Evolutionary conservation across 2,329 filamentous ascomycete species (phyloP).

Genomic region (Nothophoma quercina): DNA sequence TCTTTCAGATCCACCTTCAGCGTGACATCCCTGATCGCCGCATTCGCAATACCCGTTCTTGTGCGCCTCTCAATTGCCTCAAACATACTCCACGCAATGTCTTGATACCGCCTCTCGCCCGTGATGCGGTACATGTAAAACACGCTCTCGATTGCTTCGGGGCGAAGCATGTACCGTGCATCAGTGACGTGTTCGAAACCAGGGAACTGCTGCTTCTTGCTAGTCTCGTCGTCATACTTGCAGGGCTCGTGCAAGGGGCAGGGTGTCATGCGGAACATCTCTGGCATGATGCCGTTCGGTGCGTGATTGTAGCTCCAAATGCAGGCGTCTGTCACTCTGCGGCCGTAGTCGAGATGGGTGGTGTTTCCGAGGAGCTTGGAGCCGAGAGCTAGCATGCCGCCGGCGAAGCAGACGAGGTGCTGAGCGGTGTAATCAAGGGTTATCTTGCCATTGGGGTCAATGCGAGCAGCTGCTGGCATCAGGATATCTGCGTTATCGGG

Average conservation of each 20-base stretch:
- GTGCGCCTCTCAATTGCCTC: slow-evolving; percentile 66
- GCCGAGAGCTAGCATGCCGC: slow-evolving; percentile 71
- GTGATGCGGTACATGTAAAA: slow-evolving; percentile 78
- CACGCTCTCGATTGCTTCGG: slow-evolving; percentile 79
- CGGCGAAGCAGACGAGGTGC: slow-evolving; percentile 72
- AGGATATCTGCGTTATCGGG: slow-evolving; percentile 55
- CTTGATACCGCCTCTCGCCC: slow-evolving; percentile 68
- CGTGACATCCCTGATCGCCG: slow-evolving; percentile 64
- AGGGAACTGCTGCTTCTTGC: slow-evolving; percentile 28
- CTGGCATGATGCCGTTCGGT: slow-evolving; percentile 66
- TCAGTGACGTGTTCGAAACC: slow-evolving; percentile 65
- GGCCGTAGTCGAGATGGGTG: slow-evolving; percentile 61
- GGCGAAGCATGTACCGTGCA: slow-evolving; percentile 67
- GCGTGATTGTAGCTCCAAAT: slow-evolving; percentile 66
- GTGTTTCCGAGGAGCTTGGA: slow-evolving; percentile 64
- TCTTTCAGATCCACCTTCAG: slow-evolving; percentile 25
- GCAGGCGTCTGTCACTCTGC: slow-evolving; percentile 66
- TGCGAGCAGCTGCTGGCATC: slow-evolving; percentile 38
- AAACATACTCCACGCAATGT: slow-evolving; percentile 78
- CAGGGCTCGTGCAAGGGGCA: slow-evolving; percentile 51
- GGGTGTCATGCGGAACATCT: slow-evolving; percentile 59
- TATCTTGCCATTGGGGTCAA: slow-evolving; percentile 33
- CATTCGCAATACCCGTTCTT: slow-evolving; percentile 67
- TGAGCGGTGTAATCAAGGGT: slow-evolving; percentile 29
- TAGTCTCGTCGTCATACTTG: slow-evolving; percentile 43